Evolutionary conservation across 2,329 filamentous ascomycete species (phyloP).

Genomic region (Penicillium freii): DNA sequence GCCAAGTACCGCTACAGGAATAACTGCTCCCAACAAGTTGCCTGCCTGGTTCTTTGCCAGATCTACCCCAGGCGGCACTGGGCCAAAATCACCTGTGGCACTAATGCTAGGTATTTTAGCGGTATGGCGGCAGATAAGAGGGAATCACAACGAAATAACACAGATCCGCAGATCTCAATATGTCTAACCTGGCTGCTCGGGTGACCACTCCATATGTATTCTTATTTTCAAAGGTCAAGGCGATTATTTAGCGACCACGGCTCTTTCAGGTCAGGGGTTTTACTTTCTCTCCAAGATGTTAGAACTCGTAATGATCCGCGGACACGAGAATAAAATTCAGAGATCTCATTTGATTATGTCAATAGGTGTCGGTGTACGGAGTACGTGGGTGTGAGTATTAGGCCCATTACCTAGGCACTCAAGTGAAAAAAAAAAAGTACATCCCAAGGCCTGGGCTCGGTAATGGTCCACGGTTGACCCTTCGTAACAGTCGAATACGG

Average conservation of each 20-base stretch:
- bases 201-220: neutral
- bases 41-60: neutral
- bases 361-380: neutral
- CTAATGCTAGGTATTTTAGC: neutral
- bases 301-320: neutral
- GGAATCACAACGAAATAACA: neutral
- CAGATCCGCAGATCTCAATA: neutral
- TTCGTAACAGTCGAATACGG: neutral
- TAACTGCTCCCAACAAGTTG: neutral
- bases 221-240: neutral
- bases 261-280: neutral
- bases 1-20: neutral
- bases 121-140: neutral
- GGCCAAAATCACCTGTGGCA: neutral
- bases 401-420: neutral
- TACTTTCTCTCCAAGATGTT: neutral
- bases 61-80: neutral
- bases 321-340: neutral
- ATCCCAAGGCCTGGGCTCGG: too few relatives aligned
- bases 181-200: too few relatives aligned
- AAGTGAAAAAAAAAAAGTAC: too few relatives aligned
- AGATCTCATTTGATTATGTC: neutral
- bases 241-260: neutral
- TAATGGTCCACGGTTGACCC: neutral
- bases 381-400: neutral